These are phyloP conservation scores for Penicillium flavigenum DNA, from an alignment of 495 filamentous ascomycete species.

Conservation along the genomic window DNA sequence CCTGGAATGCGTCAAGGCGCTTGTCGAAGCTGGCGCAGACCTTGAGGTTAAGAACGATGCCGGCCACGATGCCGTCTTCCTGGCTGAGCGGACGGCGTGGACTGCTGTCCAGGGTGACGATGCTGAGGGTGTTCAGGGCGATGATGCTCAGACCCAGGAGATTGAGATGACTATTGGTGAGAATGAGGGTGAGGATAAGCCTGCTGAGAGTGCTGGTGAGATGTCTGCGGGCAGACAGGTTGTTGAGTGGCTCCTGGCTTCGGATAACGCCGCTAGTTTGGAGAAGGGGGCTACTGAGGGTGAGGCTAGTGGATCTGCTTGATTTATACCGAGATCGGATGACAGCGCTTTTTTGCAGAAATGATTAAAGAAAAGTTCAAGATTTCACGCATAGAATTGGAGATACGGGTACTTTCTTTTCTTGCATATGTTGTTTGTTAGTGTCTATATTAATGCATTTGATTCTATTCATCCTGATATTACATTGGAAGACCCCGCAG, in stretches of 20 bases:
- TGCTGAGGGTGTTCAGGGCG: conserved; percentile 18
- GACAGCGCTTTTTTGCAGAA: background rate
- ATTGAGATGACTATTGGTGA: conserved; percentile 34
- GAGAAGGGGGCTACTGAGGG: conserved; percentile 36
- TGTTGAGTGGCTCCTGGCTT: conserved; percentile 49
- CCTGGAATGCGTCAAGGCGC: conserved; percentile 70
- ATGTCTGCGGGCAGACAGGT: conserved; percentile 44
- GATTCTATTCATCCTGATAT: conserved; percentile 8
- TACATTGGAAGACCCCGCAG: background rate
- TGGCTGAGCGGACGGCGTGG: conserved; percentile 69
- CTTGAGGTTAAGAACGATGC: conserved; percentile 71
- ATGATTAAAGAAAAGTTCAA: conserved; percentile 17
- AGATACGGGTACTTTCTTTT: conserved; percentile 3
- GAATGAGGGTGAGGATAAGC: conserved; percentile 16
- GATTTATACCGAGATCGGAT: background rate
- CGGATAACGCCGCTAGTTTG: conserved; percentile 39
- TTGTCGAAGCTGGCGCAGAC: conserved; percentile 72
- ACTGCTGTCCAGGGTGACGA: conserved; percentile 22
- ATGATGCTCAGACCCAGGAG: conserved; percentile 27
- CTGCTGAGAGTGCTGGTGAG: conserved; percentile 23
- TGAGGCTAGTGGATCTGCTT: conserved; percentile 21
- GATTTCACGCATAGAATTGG: conserved; percentile 2
- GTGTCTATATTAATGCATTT: conserved; percentile 18
- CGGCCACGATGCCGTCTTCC: conserved; percentile 80
- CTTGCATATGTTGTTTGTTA: conserved; percentile 16